Conservation (phyloP, 495 filamentous ascomycete species). For the Hyaloscypha variabilis region DNA sequence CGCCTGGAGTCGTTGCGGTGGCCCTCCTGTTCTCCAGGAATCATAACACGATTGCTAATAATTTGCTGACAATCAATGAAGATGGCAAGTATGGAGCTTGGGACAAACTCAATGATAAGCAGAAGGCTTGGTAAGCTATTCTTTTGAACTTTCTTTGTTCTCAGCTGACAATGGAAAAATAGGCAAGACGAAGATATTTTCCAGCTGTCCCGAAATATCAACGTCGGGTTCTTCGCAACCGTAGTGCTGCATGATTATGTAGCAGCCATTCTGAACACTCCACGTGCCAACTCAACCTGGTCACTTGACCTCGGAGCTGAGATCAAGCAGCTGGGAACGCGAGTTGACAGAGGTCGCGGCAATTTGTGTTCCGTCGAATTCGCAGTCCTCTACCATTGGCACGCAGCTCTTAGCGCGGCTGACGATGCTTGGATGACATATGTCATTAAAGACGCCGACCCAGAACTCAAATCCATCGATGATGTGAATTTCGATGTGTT, state of each 20-base stretch:
- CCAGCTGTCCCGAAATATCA: constrained; percentile 79
- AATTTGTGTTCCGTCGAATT: constrained; percentile 82
- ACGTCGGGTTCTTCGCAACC: constrained; percentile 84
- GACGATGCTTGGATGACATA: constrained; percentile 77
- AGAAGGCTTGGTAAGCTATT: constrained; percentile 50
- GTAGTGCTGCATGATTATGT: constrained; percentile 83
- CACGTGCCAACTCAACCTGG: constrained; percentile 77
- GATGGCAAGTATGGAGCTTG: constrained; percentile 61
- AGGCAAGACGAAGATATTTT: constrained; percentile 75
- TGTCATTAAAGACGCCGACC: constrained; percentile 36
- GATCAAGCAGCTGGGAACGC: constrained; percentile 47
- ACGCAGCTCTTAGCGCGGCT: constrained; percentile 69
- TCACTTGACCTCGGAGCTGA: constrained; percentile 72
- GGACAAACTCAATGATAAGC: constrained; percentile 44
- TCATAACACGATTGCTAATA: constrained; percentile 79
- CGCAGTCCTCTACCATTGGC: constrained; percentile 75
- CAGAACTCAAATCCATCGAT: constrained; percentile 43
- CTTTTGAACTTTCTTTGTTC: constrained; percentile 31
- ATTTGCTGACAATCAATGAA: constrained; percentile 60
- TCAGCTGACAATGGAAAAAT: neutral
- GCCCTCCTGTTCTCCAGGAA: constrained; percentile 77
- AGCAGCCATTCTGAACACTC: constrained; percentile 80
- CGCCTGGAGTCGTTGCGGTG: constrained; percentile 75
- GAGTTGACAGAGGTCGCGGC: constrained; percentile 66
- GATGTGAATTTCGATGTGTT: constrained; percentile 56